Evolutionary conservation across 306 rosid species (phyloP).

Genomic region (Trichosanthes truncata): DNA sequence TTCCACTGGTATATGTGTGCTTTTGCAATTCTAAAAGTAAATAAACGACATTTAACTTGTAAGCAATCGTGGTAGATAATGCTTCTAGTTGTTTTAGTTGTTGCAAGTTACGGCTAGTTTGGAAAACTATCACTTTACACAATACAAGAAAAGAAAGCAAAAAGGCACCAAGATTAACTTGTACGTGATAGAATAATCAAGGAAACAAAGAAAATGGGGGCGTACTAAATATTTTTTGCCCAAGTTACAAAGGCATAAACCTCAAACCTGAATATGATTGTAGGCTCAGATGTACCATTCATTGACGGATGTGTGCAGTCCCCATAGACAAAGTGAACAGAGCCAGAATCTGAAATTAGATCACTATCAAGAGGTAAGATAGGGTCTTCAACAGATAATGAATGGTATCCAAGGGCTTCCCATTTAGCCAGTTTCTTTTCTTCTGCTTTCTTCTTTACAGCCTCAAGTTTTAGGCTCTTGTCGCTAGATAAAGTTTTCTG

Average conservation of each 20-base stretch:
- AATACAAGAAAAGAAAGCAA: neutral
- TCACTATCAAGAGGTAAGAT: slow-evolving; percentile 32
- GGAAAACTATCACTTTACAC: neutral
- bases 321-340: slow-evolving; percentile 75
- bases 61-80: no score
- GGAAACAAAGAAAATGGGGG: neutral
- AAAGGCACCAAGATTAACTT: neutral
- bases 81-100: no score
- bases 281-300: slow-evolving; percentile 47
- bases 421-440: slow-evolving; percentile 75
- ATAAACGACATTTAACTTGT: no score
- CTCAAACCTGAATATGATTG: slow-evolving; percentile 59
- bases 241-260: neutral
- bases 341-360: slow-evolving; percentile 48
- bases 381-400: slow-evolving; percentile 47
- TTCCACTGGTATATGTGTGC: no score
- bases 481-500: slow-evolving; percentile 37
- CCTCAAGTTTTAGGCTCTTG: slow-evolving; percentile 45
- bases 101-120: neutral
- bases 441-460: slow-evolving; percentile 65
- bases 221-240: neutral
- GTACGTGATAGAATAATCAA: neutral
- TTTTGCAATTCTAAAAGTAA: no score
- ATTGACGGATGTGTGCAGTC: slow-evolving; percentile 71
- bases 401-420: slow-evolving; percentile 69